phyloP scores from a whole-genome alignment of 768 basidiomycete species.

The Kwoniella dendrophila region DNA sequence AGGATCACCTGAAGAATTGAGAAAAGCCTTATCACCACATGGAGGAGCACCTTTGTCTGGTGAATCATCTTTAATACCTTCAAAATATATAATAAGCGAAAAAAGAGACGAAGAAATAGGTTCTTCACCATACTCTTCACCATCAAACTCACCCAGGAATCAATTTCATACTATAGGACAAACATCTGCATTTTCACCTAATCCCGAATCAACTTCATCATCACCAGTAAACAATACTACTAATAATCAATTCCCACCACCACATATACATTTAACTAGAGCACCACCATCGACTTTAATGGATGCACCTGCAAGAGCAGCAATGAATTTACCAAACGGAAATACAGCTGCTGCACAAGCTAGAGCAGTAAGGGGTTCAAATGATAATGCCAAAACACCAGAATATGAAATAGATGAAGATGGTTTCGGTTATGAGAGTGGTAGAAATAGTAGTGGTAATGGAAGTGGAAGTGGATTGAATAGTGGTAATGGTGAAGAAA shows the following conservation, averaged over 20 bases:
- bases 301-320: constrained; percentile 54
- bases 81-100: constrained; percentile 35
- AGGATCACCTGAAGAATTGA: background rate
- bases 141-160: background rate
- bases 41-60: constrained; percentile 39
- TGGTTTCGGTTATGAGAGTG: constrained; percentile 5
- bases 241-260: background rate
- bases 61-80: constrained; percentile 41
- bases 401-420: constrained; percentile 43
- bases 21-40: constrained; percentile 21
- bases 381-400: constrained; percentile 43
- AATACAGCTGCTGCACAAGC: constrained; percentile 50
- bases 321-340: constrained; percentile 52
- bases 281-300: constrained; percentile 43
- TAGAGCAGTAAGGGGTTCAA: constrained; percentile 43
- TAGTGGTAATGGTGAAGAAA: constrained; percentile 18
- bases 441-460: constrained; percentile 3
- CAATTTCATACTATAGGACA: too few species aligned
- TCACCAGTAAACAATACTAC: constrained; percentile 6
- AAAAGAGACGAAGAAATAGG: constrained; percentile 21
- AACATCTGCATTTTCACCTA: constrained; percentile 18
- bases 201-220: constrained; percentile 14
- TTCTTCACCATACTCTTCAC: constrained; percentile 6
- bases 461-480: constrained; percentile 2
- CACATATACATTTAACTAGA: constrained; percentile 28